Evolutionary conservation across 306 rosid species (phyloP), one percentile per base, ranked within the genome.

Genomic region (Cucumis hystrix): DNA sequence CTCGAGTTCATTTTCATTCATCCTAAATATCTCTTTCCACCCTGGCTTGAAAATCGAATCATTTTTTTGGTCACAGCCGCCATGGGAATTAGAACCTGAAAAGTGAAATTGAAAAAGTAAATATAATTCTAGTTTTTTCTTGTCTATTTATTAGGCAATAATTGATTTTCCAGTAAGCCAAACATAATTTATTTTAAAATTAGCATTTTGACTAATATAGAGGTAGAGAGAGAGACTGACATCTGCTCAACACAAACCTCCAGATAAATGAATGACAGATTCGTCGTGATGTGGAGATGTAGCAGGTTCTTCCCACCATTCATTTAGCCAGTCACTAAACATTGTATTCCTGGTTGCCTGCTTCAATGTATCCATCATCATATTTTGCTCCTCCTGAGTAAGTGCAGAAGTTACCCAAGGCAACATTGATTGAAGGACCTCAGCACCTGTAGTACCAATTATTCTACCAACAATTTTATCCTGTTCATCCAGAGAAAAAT

Each of bases 341-440:
- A 95, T 95, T 33, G 99, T 95, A 73, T 95, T 95, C 83, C 89
- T 95, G 52, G 99, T 77, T 76, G 97, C 97, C 83, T 95, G 99
- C 85, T 95, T 95, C 99, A 97, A 91, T 25, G 97, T 89, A 78
- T 95, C 97, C 96, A 95, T 95, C 99, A 95, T 84, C 88, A 88
- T 87, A 89, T 87, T 95, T 81, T 95, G 99, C 80, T 95, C 99
- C 74, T 95, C 97, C 88, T 88, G 88, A 77, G 97, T 95, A 80
- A 95, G 97, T 74, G 97, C 99, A 77, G 97, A 90, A 83, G 97
- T 95, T 56, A 95, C 99, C 99, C 99, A 95, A 2, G 99, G 99
- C 75, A 95, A 85, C 97, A 95, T 95, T 77, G 99, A 95, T 78
- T 95, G 99, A 63, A 95, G 97, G 76, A 95, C 99, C 85, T 95